These are phyloP conservation scores for Xylaria acuta DNA, from an alignment of 495 filamentous ascomycete genomes.

Conservation along the genomic window DNA sequence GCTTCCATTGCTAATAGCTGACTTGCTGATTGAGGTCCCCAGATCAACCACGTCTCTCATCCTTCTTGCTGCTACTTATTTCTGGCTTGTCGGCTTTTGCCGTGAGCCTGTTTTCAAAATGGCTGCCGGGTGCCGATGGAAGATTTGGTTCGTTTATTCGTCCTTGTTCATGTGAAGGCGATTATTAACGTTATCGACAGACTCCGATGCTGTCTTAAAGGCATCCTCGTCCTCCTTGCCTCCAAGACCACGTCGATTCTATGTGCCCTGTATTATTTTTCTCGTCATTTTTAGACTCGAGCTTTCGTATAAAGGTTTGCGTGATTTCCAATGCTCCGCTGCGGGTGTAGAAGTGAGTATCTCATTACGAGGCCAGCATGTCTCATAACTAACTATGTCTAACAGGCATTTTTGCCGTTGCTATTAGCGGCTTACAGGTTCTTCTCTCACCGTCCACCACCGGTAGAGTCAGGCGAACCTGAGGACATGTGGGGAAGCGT, in stretches of 20 bases:
- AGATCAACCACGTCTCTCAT: conserved; percentile 54
- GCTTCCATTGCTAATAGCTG: background rate
- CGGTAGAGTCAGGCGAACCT: conserved; percentile 35
- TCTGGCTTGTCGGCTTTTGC: conserved; percentile 46
- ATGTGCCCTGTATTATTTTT: conserved; percentile 46
- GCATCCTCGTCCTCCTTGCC: conserved; percentile 42
- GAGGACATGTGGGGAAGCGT: conserved; percentile 48
- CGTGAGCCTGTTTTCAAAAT: conserved; percentile 48
- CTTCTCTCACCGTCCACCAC: conserved; percentile 40
- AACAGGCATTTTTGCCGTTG: conserved; percentile 48
- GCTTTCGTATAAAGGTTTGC: conserved; percentile 44
- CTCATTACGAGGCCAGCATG: background rate
- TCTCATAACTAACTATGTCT: conserved; percentile 14
- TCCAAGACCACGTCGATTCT: conserved; percentile 51
- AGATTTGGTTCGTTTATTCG: conserved; percentile 42
- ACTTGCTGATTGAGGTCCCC: conserved; percentile 19
- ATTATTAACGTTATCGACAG: conserved; percentile 26
- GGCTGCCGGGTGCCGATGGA: conserved; percentile 54
- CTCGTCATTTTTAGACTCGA: conserved; percentile 52
- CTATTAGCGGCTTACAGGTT: conserved; percentile 49
- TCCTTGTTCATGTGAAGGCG: background rate
- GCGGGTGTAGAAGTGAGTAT: conserved; percentile 50
- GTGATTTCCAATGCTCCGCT: conserved; percentile 49
- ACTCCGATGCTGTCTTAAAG: conserved; percentile 46
- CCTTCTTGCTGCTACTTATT: conserved; percentile 36